Percentiles rank a stretch among this genome's conserved stretches.
These are phyloP conservation scores for Scopulariopsis brevicaulis DNA, from an alignment of 2,329 filamentous ascomycete species.

Conservation along the genomic window DNA sequence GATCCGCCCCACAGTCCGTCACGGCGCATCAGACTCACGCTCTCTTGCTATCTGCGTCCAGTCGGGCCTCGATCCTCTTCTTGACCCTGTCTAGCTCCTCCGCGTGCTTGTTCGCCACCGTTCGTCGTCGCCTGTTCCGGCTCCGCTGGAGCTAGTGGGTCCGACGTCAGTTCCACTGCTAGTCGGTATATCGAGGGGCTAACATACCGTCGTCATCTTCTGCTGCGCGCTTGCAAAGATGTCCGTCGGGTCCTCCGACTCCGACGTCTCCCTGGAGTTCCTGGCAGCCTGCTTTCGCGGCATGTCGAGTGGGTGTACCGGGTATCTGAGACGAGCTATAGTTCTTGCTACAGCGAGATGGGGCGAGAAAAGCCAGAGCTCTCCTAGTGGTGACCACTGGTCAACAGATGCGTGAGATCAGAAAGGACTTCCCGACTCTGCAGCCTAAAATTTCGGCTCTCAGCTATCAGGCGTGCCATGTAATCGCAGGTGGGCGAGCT, in stretches of 20 bases:
- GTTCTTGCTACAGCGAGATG: neutral
- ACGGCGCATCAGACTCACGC: neutral
- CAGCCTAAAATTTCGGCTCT: neutral
- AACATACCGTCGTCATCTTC: constrained; percentile 3
- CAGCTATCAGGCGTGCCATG: neutral
- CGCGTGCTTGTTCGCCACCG: neutral
- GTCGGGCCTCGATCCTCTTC: neutral
- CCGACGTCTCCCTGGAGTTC: neutral
- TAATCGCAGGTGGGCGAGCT: neutral
- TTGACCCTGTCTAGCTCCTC: neutral
- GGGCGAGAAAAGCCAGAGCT: neutral
- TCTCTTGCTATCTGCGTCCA: neutral
- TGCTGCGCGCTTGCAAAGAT: constrained; percentile 1
- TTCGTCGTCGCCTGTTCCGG: neutral
- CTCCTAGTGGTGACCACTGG: neutral
- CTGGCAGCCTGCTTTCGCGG: neutral
- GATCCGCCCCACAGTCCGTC: neutral
- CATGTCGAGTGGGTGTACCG: neutral
- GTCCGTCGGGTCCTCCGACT: constrained; percentile 1
- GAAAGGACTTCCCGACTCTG: neutral
- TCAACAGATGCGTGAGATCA: neutral
- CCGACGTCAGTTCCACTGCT: neutral
- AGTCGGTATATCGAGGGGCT: neutral
- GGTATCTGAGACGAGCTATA: neutral
- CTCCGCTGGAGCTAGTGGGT: neutral